Evolutionary conservation across 257 asterid genomes (phyloP).

Genomic region (Rhazya stricta): DNA sequence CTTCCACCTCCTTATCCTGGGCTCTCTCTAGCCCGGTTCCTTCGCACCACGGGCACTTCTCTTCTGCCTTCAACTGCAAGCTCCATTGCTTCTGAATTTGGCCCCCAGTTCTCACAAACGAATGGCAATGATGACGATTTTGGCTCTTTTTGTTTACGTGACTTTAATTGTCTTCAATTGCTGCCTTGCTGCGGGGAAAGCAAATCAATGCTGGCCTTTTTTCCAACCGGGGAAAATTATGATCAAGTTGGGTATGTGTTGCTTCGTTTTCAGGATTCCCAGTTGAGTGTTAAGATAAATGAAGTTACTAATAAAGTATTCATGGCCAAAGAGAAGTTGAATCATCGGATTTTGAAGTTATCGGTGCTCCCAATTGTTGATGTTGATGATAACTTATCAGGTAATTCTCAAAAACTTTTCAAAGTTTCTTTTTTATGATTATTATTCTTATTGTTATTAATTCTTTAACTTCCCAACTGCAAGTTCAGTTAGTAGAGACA

Average conservation of each 20-base stretch:
- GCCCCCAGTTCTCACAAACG: slow-evolving; percentile 21
- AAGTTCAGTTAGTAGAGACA: background rate
- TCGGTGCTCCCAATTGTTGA: slow-evolving; percentile 31
- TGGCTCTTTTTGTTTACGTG: slow-evolving; percentile 25
- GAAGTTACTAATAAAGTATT: slow-evolving; percentile 8
- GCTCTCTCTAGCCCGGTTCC: slow-evolving; percentile 37
- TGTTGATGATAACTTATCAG: slow-evolving; percentile 8
- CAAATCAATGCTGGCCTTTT: slow-evolving; percentile 35
- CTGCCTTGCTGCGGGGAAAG: slow-evolving; percentile 34
- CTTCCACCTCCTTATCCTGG: slow-evolving; percentile 53
- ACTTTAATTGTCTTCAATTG: slow-evolving; percentile 50
- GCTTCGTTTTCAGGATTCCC: slow-evolving; percentile 32
- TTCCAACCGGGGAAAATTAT: slow-evolving; percentile 61
- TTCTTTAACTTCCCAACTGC: background rate
- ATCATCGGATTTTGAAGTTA: slow-evolving; percentile 42
- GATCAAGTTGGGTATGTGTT: slow-evolving; percentile 56
- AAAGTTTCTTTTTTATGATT: background rate
- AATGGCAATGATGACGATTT: slow-evolving; percentile 9
- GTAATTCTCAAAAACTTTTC: background rate
- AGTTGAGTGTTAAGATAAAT: slow-evolving; percentile 22
- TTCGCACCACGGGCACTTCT: slow-evolving; percentile 23
- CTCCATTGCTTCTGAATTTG: slow-evolving; percentile 36
- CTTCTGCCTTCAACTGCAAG: slow-evolving; percentile 30
- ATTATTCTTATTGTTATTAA: background rate
- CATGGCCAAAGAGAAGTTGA: slow-evolving; percentile 32